Base-by-base conservation (phyloP, 2,329 filamentous ascomycete genomes). In the Fusarium floridanum region DNA sequence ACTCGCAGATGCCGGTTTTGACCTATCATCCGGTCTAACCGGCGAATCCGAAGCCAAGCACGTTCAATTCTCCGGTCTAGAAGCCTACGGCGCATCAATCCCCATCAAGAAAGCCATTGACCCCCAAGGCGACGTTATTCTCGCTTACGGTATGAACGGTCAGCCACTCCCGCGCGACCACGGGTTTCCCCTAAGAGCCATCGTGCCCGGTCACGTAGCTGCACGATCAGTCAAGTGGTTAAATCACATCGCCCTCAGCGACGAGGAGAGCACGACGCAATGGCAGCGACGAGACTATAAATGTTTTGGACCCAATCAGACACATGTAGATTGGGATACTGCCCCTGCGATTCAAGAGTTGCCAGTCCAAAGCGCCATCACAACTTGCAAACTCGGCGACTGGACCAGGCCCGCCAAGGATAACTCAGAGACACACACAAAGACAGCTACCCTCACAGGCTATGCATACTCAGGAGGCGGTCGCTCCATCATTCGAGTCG, bases 161-260 rank as follows among this genome's bases (percentile, higher is more conserved):
- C 79, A 87, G 67, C 85, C 89, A 0, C 83, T 94, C 1, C 90
- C 91, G 0, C 86, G 86, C 2, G 91, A 93, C 68, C 92, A 94
- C 75, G 92, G 92, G 0, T 93, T 87, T 74, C 92, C 92, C 0
- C 81, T 93, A 16, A 85, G 91, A 2, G 87, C 88, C 1, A 84
- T 93, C 4, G 89, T 93, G 0, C 90, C 91, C 0, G 92, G 92
- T 0, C 88, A 90, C 61, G 91, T 93, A 2, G 92, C 91, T 1
- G 92, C 91, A 1, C 86, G 91, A 2, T 91, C 89, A 7, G 91
- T 93, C 73, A 94, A 94, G 78, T 94, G 91, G 92, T 83, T 94
- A 2, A 90, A 86, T 70, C 88, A 88, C 53, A 90, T 94, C 64
- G 86, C 89, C 0, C 84, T 93, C 2, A 89, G 90, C 43, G 90